Conservation (phyloP, 2,329 filamentous ascomycete species). For the Canariomyces notabilis region DNA sequence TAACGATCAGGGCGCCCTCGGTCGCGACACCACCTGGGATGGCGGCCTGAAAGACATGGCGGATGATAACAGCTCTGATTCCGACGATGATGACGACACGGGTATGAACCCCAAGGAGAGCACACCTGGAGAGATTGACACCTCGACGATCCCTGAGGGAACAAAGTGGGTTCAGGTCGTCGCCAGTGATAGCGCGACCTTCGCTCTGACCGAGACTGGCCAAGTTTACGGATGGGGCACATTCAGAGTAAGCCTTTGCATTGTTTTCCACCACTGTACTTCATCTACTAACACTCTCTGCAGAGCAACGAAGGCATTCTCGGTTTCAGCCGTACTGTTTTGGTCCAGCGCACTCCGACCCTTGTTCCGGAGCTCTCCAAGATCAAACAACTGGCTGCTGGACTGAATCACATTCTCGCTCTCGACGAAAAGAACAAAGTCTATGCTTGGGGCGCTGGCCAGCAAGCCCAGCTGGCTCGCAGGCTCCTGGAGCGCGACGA, state of each 20-base stretch:
- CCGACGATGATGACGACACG: slow-evolving; percentile 29
- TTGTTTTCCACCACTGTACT: not conserved
- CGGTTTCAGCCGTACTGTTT: slow-evolving; percentile 28
- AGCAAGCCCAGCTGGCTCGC: slow-evolving; percentile 62
- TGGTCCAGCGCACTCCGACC: slow-evolving; percentile 44
- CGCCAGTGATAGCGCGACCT: slow-evolving; percentile 69
- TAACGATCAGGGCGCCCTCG: slow-evolving; percentile 78
- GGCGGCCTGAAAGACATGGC: slow-evolving; percentile 54
- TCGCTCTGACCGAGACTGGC: slow-evolving; percentile 70
- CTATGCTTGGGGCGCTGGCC: slow-evolving; percentile 66
- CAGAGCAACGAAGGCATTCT: slow-evolving; percentile 46
- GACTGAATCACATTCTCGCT: slow-evolving; percentile 67
- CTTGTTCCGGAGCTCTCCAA: slow-evolving; percentile 61
- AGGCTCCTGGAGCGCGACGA: slow-evolving; percentile 52
- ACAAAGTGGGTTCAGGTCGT: slow-evolving; percentile 53
- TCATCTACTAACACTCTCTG: slow-evolving; percentile 9
- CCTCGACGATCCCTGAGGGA: slow-evolving; percentile 31
- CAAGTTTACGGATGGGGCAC: slow-evolving; percentile 80
- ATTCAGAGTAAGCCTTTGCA: slow-evolving; percentile 50
- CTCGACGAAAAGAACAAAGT: slow-evolving; percentile 61
- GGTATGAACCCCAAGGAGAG: slow-evolving; percentile 60
- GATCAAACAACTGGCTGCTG: slow-evolving; percentile 58
- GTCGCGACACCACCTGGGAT: slow-evolving; percentile 63
- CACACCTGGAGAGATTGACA: slow-evolving; percentile 55
- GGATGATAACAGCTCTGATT: slow-evolving; percentile 35